Evolutionary conservation across 768 basidiomycete species (phyloP), one percentile per base, ranked within the genome.

Genomic region (Termitomyces sp.): DNA sequence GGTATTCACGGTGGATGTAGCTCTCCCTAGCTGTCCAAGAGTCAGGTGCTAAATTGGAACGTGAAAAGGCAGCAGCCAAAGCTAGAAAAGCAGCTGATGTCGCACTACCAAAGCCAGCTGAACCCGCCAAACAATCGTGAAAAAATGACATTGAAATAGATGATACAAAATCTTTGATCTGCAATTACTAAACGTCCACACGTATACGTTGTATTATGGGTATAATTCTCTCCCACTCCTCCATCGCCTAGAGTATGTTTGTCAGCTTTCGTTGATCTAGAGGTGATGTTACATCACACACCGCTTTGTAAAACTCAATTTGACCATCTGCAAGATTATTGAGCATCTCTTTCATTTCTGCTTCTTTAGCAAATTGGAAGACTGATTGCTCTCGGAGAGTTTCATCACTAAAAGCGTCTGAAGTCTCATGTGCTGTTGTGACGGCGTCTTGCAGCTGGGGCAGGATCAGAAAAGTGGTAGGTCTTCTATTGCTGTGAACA

Each of bases 341-440:
- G 11, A 99, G 68, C 81, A 98, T 86, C 65, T 94, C 93, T 72
- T 96, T 97, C 96, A 98, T 97, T 74, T 99, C 97, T 46, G 86
- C 81, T 64, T 93, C 87, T 70, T 98, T 98, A 12, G 88, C 84
- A 56, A 84, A 79, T 66, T 97, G 92, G 74, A 98, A 98, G 56
- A 91, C 76, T 22, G 83, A 75, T 71, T 98, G 94, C 68, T 99
- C 97, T 45, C 88, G 81, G 23, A 98, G 72, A 13, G 94, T 96
- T 70, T 96, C 94, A 56, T 95, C 93, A 61, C 92, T 96, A 71
- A 99, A 99, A 4, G 94, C 93, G 62, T 94, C 93, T 1, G 92
- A 94, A 0, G 96, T 97, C 65, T 98, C 94, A 58, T 96, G 93
- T 0, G 95, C 92, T 13, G 89, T 90, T 3, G 89, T 88, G 16